Evolutionary conservation across 495 filamentous ascomycete genomes (phyloP).

Genomic region (Penicillium herquei): DNA sequence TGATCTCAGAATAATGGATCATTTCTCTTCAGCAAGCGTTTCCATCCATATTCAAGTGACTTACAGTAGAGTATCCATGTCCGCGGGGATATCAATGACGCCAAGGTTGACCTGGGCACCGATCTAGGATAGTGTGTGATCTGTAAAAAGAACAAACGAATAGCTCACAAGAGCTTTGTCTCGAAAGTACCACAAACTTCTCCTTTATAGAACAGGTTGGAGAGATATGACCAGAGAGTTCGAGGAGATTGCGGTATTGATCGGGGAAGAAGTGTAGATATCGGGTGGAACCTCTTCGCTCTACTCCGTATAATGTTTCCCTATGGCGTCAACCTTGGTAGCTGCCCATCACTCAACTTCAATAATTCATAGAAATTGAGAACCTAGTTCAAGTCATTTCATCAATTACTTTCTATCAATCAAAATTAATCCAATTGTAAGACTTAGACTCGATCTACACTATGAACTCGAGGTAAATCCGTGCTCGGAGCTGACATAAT

Average conservation of each 20-base stretch:
- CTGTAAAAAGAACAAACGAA: too few relatives aligned
- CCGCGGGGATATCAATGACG: conserved; percentile 17
- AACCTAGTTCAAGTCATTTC: too few relatives aligned
- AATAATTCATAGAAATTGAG: too few relatives aligned
- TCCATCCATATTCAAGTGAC: conserved; percentile 18
- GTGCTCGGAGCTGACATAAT: conserved; percentile 19
- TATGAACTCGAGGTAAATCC: neutral
- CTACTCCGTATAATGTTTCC: neutral
- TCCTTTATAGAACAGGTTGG: neutral
- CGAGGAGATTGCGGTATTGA: conserved; percentile 18
- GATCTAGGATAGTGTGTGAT: too few relatives aligned
- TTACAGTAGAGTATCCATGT: conserved; percentile 82
- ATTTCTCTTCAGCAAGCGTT: too few relatives aligned
- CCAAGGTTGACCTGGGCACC: neutral
- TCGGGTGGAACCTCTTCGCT: conserved; percentile 15
- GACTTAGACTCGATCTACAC: too few relatives aligned
- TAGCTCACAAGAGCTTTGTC: too few relatives aligned
- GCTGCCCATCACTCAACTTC: too few relatives aligned
- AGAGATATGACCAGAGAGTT: conserved; percentile 2
- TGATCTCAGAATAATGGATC: too few relatives aligned
- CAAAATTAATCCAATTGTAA: too few relatives aligned
- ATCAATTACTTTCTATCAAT: too few relatives aligned
- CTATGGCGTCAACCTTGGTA: neutral
- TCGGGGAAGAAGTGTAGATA: conserved; percentile 19
- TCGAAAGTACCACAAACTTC: too few relatives aligned